A percentile compares a stretch with the other conserved stretches of the same genome.
These are phyloP conservation scores for Amphibolis antarctica DNA, from an alignment of 106 monocot genomes.

Conservation along the genomic window DNA sequence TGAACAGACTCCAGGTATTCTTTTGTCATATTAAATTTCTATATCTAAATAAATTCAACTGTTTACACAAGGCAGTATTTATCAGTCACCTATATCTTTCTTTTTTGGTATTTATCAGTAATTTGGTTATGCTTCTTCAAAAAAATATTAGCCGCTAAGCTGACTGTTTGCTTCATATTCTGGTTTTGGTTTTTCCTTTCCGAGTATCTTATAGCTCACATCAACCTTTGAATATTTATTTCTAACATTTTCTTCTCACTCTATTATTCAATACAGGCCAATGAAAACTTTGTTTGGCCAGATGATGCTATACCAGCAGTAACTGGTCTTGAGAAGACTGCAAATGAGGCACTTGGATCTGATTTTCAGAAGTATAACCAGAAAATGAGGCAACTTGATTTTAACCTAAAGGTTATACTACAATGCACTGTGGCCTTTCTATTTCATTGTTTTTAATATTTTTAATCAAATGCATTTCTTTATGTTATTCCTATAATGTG, in stretches of 20 bases:
- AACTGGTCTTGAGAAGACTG: constrained; percentile 59
- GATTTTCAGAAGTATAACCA: constrained; percentile 92
- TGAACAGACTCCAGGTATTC: constrained; percentile 8
- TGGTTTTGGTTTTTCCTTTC: neutral
- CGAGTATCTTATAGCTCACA: neutral
- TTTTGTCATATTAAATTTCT: neutral
- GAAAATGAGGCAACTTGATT: constrained; percentile 81
- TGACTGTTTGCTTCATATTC: neutral
- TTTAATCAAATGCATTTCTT: too few relatives aligned
- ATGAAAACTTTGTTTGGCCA: constrained; percentile 37
- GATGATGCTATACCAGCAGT: constrained; percentile 57
- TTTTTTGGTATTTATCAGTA: too few relatives aligned
- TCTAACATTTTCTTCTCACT: neutral
- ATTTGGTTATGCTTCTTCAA: too few relatives aligned
- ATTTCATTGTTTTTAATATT: neutral
- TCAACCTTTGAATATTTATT: too few relatives aligned
- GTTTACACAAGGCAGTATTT: too few relatives aligned
- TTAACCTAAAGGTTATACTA: constrained; percentile 73
- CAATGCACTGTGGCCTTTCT: neutral
- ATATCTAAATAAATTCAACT: too few relatives aligned
- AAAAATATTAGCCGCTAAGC: too few relatives aligned
- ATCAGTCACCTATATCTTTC: too few relatives aligned
- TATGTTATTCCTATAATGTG: too few relatives aligned
- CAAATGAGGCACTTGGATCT: constrained; percentile 54
- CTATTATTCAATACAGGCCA: constrained; percentile 6